Conservation (phyloP, 805 yeast species). For the Candida tibetensis region DNA sequence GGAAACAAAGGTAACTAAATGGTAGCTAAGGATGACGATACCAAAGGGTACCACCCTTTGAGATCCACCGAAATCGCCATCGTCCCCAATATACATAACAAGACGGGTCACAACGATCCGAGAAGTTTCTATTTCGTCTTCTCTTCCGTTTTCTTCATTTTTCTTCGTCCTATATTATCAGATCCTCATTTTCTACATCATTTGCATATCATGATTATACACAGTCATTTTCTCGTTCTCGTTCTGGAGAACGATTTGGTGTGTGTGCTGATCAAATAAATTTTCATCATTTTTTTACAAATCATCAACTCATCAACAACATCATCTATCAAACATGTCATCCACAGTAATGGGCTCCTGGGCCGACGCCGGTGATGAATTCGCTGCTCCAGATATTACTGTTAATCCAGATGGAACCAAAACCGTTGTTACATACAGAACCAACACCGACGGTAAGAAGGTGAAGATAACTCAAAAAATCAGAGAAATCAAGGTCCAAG, state of each 20-base stretch:
- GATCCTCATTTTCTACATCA: not conserved
- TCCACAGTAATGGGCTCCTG: constrained; percentile 47
- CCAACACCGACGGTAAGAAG: constrained; percentile 76
- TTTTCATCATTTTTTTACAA: constrained; percentile 2
- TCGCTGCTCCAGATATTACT: constrained; percentile 71
- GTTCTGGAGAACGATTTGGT: too few species aligned
- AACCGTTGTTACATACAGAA: constrained; percentile 75
- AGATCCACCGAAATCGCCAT: too few species aligned
- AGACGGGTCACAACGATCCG: too few species aligned
- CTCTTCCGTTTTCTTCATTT: not conserved
- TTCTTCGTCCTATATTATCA: not conserved
- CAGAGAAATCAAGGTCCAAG: constrained; percentile 71
- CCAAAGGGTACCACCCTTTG: too few species aligned
- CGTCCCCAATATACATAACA: too few species aligned
- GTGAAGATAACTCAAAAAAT: constrained; percentile 85
- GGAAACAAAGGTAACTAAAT: too few species aligned
- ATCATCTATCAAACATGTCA: constrained; percentile 20
- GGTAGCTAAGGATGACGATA: too few species aligned
- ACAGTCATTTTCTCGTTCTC: too few species aligned
- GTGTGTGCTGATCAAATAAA: not conserved
- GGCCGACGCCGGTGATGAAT: constrained; percentile 75
- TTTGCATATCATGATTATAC: too few species aligned
- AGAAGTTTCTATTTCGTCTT: too few species aligned
- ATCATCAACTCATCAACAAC: not conserved
- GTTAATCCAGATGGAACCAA: constrained; percentile 85